These are phyloP conservation scores for sorghum (Sorghum bicolor) DNA, from an alignment of 176 grass and related monocot genomes.

Conservation along the genomic window Sorghum_bicolor_NCBIv3 NC_012872.2:54365001-54365500, in stretches of 20 bases:
- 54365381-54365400: neutral
- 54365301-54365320: neutral
- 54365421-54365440: neutral
- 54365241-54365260: neutral
- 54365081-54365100: constrained; percentile 98
- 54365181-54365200: neutral
- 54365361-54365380: neutral
- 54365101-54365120: constrained; percentile 99
- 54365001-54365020: constrained; percentile 99
- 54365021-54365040: constrained; percentile 89
- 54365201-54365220: constrained; percentile 5
- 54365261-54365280: constrained; percentile 12
- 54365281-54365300: neutral
- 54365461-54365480: neutral
- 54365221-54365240: constrained; percentile 3
- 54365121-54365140: constrained; percentile 54
- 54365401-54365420: constrained; percentile 9
- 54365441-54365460: neutral
- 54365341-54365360: constrained; percentile 6
- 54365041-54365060: constrained; percentile 97
- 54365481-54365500: neutral
- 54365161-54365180: neutral
- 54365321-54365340: neutral
- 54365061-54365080: constrained; percentile 99
- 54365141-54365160: constrained; percentile 4